These are phyloP conservation scores for Amphicarpaea edgeworthii DNA, from an alignment of 306 rosid genomes.

Conservation along the genomic window DNA sequence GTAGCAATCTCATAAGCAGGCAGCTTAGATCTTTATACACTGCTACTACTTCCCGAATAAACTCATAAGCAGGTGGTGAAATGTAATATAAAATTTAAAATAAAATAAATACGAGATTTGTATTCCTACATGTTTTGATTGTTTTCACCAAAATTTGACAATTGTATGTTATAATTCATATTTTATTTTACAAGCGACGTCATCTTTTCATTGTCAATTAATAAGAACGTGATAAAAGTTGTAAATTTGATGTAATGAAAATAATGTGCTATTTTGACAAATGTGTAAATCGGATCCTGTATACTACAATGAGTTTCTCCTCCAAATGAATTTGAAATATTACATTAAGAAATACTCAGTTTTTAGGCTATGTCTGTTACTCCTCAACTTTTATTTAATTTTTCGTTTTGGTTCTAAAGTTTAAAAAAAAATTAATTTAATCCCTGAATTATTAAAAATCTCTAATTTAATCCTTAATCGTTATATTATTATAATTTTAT, in stretches of 20 bases:
- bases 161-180: background rate
- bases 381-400: too few species aligned
- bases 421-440: too few species aligned
- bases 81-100: background rate
- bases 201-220: background rate
- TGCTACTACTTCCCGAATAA: constrained; percentile 55
- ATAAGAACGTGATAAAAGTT: background rate
- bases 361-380: too few species aligned
- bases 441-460: too few species aligned
- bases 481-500: too few species aligned
- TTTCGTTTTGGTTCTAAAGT: too few species aligned
- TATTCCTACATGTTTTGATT: background rate
- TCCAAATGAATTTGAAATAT: background rate
- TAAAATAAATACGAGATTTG: background rate
- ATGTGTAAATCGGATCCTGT: background rate
- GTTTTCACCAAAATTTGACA: background rate
- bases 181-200: background rate
- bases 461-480: too few species aligned
- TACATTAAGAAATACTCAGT: too few species aligned
- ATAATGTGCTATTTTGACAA: background rate
- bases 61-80: background rate
- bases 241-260: background rate
- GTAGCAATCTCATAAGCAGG: constrained; percentile 82
- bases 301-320: background rate
- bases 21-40: constrained; percentile 80